Evolutionary conservation across 768 basidiomycete genomes (phyloP).

Genomic region (Psilocybe tampanensis): DNA sequence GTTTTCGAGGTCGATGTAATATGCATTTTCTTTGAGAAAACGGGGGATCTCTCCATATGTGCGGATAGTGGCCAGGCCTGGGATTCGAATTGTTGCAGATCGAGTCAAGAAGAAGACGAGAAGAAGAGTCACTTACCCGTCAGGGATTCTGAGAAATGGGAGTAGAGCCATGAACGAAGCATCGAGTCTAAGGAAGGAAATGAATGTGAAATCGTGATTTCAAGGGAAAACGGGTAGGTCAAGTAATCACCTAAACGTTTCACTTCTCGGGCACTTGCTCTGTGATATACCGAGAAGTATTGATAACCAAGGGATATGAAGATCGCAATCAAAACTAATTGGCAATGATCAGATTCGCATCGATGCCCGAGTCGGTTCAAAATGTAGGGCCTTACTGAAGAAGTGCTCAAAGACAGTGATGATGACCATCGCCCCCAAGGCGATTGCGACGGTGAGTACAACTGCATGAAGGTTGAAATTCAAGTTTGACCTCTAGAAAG

Average conservation of each 20-base stretch:
- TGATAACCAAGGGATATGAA: conserved; percentile 61
- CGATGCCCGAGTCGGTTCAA: too few species aligned
- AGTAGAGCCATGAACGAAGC: conserved; percentile 74
- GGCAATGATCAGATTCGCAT: too few species aligned
- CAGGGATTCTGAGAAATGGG: conserved; percentile 78
- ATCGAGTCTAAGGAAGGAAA: conserved; percentile 56
- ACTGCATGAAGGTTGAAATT: conserved; percentile 31
- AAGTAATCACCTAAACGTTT: conserved; percentile 46
- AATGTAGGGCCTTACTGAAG: conserved; percentile 66
- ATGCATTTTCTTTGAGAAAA: conserved; percentile 66
- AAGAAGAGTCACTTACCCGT: conserved; percentile 41
- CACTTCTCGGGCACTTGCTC: conserved; percentile 71
- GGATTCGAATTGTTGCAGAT: not conserved
- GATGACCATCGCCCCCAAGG: conserved; percentile 53
- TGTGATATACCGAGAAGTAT: conserved; percentile 70
- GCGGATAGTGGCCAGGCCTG: conserved; percentile 65
- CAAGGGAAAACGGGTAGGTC: not conserved
- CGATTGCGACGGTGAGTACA: conserved; percentile 49
- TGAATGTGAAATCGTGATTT: not conserved
- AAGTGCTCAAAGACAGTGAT: conserved; percentile 62
- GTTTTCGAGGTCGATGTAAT: conserved; percentile 74
- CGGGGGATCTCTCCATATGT: conserved; percentile 67
- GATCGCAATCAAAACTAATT: conserved; percentile 52
- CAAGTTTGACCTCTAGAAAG: not conserved
- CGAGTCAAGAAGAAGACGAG: not conserved